Evolutionary conservation across 2,329 filamentous ascomycete species (phyloP), one percentile per base, ranked within the genome.

Genomic region (Aureobasidium leucospermi): DNA sequence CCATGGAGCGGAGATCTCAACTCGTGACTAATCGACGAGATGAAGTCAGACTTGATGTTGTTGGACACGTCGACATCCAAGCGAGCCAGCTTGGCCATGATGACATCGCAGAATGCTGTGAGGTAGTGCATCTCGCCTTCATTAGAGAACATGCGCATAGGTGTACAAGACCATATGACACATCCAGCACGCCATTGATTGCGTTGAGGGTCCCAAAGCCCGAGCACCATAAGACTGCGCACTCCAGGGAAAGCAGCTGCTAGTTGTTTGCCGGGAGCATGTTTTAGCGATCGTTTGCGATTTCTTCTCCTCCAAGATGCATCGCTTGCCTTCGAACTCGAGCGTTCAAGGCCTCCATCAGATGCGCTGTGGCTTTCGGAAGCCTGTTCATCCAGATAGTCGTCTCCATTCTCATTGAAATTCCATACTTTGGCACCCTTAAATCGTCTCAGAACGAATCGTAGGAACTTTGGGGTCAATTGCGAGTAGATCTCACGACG

Each of bases 11-110:
- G 80, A 36, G 67, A 75, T 4, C 78, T 70, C 10, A 82, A 69
- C 61, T 83, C 80, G 63, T 82, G 80, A 28, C 74, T 78, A 28
- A 82, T 78, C 0, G 75, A 78, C 0, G 76, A 75, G 9, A 83
- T 75, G 42, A 83, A 79, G 9, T 80, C 79, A 0, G 75, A 75
- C 61, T 83, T 82, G 9, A 76, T 74, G 48, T 74, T 73, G 39
- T 80, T 76, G 3, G 73, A 69, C 6, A 68, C 69, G 8, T 73
- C 66, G 0, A 72, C 73, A 28, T 73, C 71, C 9, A 77, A 65
- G 5, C 75, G 65, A 19, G 72, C 68, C 4, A 77, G 63, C 60
- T 78, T 72, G 5, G 70, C 72, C 66, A 74, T 73, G 38, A 76
- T 68, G 28, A 71, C 74, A 61, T 74, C 72, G 43, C 73, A 73